Percentiles rank a stretch among this genome's conserved stretches.
Evolutionary conservation across 345 rosid genomes (phyloP).

Genomic region (Populus pruinosa): DNA sequence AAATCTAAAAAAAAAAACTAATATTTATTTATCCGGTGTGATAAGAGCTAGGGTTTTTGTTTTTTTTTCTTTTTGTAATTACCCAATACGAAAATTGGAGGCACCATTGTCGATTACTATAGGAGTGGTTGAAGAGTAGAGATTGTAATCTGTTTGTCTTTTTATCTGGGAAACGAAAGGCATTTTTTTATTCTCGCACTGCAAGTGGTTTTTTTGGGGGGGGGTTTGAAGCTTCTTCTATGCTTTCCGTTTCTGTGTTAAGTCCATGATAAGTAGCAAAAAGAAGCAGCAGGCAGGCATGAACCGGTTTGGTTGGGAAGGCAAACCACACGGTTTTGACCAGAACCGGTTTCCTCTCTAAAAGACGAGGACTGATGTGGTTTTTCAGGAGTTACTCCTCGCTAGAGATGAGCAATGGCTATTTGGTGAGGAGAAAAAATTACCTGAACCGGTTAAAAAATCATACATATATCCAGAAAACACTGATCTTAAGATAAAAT

Average conservation of each 20-base stretch:
- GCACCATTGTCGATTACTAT: conserved; percentile 99
- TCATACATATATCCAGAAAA: too few species aligned
- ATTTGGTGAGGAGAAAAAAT: too few species aligned
- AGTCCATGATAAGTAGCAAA: too few species aligned
- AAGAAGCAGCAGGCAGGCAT: too few species aligned
- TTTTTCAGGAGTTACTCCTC: too few species aligned
- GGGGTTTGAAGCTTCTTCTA: background rate
- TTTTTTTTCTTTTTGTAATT: background rate
- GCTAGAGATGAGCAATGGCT: too few species aligned
- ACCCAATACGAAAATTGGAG: conserved; percentile 95
- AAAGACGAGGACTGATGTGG: too few species aligned
- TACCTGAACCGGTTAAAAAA: too few species aligned
- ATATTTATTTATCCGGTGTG: background rate
- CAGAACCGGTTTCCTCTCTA: too few species aligned
- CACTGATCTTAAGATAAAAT: too few species aligned
- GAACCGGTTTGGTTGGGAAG: too few species aligned
- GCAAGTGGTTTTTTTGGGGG: background rate
- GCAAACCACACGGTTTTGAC: too few species aligned
- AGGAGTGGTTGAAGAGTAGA: conserved; percentile 62
- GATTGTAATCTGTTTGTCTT: conserved; percentile 73
- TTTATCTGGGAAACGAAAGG: conserved; percentile 52
- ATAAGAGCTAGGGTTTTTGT: conserved; percentile 30
- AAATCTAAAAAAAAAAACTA: background rate
- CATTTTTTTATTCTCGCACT: conserved; percentile 29
- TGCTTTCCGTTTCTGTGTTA: background rate